phyloP scores from a whole-genome alignment of 768 basidiomycete genomes.

The Mycena latifolia region DNA sequence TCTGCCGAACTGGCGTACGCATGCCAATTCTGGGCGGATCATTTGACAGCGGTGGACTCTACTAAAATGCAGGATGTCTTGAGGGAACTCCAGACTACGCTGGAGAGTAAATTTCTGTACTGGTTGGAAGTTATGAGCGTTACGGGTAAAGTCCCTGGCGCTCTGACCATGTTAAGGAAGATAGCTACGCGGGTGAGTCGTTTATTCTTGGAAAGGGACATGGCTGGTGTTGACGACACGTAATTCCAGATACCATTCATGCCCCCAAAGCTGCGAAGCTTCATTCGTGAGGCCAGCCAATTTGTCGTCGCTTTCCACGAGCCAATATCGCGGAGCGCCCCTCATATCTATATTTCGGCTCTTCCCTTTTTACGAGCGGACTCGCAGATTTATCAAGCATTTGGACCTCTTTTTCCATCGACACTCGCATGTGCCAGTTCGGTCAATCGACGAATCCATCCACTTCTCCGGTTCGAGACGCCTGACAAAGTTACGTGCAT shows the following conservation, averaged over 20 bases:
- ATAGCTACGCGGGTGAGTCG: constrained; percentile 5
- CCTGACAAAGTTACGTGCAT: constrained; percentile 6
- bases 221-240: background rate
- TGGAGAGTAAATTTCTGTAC: constrained; percentile 2
- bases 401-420: constrained; percentile 1
- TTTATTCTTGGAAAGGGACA: background rate
- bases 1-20: background rate
- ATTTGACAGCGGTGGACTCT: background rate
- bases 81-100: background rate
- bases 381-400: background rate
- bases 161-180: background rate
- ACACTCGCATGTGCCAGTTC: background rate
- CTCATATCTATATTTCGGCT: constrained; percentile 4
- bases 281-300: constrained; percentile 6
- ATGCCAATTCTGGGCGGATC: constrained; percentile 10
- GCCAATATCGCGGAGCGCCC: constrained; percentile 2
- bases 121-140: constrained; percentile 9
- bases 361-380: background rate
- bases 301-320: constrained; percentile 1
- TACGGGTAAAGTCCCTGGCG: background rate
- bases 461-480: constrained; percentile 2
- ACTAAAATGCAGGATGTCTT: background rate
- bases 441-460: constrained; percentile 1
- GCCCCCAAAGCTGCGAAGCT: background rate
- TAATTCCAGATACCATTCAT: background rate